phyloP scores from a whole-genome alignment of 1,139 yeast genomes.

The Taiozyma sp. region DNA sequence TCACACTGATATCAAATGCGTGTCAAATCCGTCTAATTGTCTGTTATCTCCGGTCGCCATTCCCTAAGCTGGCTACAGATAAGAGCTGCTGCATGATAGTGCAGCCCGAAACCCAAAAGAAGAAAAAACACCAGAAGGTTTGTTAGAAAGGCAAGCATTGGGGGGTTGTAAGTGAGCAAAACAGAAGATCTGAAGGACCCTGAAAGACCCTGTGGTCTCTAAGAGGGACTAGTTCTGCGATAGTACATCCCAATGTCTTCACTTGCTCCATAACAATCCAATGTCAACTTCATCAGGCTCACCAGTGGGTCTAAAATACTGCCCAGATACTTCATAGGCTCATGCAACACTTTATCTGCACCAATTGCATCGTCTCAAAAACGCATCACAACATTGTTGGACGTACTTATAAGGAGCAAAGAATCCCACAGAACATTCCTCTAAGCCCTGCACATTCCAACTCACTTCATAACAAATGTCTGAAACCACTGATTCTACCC shows the following conservation, averaged over 20 bases:
- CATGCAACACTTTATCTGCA: constrained; percentile 1
- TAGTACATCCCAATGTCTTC: no score
- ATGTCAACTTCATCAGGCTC: neutral
- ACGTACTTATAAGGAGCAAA: neutral
- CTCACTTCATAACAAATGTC: constrained; percentile 21
- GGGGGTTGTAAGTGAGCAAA: no score
- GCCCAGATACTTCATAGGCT: neutral
- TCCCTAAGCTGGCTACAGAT: neutral
- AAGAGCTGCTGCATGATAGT: neutral
- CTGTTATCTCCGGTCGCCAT: neutral
- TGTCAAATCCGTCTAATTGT: neutral
- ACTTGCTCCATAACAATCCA: neutral
- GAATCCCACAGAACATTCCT: neutral
- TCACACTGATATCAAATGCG: neutral
- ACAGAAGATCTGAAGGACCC: neutral
- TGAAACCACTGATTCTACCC: constrained; percentile 27
- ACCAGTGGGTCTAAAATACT: neutral
- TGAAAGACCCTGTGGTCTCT: neutral
- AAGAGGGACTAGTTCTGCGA: no score
- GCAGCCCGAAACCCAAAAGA: neutral
- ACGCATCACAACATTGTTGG: neutral
- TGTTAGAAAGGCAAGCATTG: no score
- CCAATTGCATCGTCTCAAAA: neutral
- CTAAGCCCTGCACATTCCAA: neutral
- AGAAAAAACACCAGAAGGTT: neutral